These are phyloP conservation scores for Trifolium pratense DNA, from an alignment of 306 rosid genomes.

Conservation along the genomic window DNA sequence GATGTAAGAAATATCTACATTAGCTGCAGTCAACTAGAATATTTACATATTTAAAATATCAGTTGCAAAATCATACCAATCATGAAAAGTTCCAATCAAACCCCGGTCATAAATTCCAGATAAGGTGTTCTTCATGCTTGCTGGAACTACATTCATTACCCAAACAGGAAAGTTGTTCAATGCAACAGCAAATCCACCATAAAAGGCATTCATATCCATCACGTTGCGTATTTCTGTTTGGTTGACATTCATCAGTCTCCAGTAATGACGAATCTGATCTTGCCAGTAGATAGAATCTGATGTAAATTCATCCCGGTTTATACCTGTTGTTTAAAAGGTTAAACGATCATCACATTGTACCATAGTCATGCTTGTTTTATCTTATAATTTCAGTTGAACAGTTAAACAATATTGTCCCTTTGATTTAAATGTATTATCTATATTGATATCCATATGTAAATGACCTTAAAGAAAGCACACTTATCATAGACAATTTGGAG, in stretches of 20 bases:
- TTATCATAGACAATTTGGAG: background rate
- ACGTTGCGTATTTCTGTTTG: slow-evolving; percentile 76
- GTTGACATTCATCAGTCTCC: slow-evolving; percentile 70
- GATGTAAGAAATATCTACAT: slow-evolving; percentile 37
- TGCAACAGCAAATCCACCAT: slow-evolving; percentile 85
- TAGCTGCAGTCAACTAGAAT: slow-evolving; percentile 35
- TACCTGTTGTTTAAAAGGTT: slow-evolving; percentile 54
- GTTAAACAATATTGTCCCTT: slow-evolving; percentile 11
- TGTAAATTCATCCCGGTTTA: slow-evolving; percentile 64
- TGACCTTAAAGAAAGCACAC: background rate
- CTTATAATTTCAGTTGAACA: slow-evolving; percentile 3
- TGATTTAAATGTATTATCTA: background rate
- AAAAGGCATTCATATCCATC: slow-evolving; percentile 90
- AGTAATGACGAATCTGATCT: slow-evolving; percentile 72
- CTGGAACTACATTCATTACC: slow-evolving; percentile 92
- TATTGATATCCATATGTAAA: slow-evolving; percentile 16
- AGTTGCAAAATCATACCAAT: slow-evolving; percentile 61
- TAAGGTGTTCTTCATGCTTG: slow-evolving; percentile 71
- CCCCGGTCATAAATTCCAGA: slow-evolving; percentile 85
- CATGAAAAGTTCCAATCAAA: slow-evolving; percentile 81
- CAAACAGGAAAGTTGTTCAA: slow-evolving; percentile 65
- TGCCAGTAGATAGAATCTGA: slow-evolving; percentile 71
- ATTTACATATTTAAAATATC: slow-evolving; percentile 8
- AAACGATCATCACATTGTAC: slow-evolving; percentile 31
- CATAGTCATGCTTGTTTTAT: slow-evolving; percentile 18